These are phyloP conservation scores for Colletotrichum kahawae DNA, from an alignment of 2,329 filamentous ascomycete genomes.

Conservation along the genomic window DNA sequence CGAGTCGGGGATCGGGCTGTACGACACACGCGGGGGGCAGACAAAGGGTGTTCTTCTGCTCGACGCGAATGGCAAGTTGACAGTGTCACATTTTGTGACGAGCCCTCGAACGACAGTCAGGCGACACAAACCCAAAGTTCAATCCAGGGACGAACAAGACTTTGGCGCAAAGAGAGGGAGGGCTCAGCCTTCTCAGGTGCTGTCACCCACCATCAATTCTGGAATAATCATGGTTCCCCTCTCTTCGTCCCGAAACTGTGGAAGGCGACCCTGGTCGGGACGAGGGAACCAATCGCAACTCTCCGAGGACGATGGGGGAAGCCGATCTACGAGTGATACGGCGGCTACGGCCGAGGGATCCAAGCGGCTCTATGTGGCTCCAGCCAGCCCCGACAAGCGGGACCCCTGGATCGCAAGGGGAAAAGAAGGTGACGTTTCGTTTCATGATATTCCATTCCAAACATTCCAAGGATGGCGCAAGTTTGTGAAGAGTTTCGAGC, in stretches of 20 bases:
- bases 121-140: not conserved
- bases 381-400: not conserved
- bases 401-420: not conserved
- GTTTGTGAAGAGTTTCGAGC: not conserved
- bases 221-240: constrained; percentile 3
- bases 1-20: not conserved
- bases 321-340: not conserved
- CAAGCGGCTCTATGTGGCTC: not conserved
- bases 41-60: not conserved
- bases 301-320: not conserved
- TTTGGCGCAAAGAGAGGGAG: not conserved
- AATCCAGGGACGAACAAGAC: not conserved
- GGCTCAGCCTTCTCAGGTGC: not conserved
- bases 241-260: not conserved
- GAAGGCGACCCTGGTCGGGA: not conserved
- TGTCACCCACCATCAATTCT: not conserved
- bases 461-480: not conserved
- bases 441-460: constrained; percentile 7
- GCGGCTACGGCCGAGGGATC: constrained; percentile 5
- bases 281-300: constrained; percentile 16
- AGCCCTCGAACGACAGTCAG: not conserved
- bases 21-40: not conserved
- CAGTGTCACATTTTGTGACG: not conserved
- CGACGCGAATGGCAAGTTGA: not conserved
- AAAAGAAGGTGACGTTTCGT: constrained; percentile 3